Percentiles rank a stretch among this genome's conserved stretches.
Evolutionary conservation across 1,284 basidiomycete species (phyloP).

Genomic region (Erythrobasidium hasegawianum): DNA sequence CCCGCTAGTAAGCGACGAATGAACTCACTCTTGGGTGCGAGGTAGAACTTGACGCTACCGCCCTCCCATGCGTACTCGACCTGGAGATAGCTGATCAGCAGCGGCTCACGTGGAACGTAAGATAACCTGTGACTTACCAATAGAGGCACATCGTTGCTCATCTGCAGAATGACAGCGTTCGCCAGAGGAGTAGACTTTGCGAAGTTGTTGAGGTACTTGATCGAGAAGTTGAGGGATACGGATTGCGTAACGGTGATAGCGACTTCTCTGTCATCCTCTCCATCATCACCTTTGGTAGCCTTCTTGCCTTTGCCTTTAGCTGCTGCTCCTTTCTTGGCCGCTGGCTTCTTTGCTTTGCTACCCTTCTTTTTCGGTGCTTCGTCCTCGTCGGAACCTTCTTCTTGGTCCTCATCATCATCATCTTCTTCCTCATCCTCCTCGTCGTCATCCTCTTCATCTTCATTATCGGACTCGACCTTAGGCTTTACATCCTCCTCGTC

Average conservation of each 20-base stretch:
- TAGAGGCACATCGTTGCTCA: slow-evolving; percentile 86
- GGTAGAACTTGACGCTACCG: slow-evolving; percentile 78
- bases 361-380: slow-evolving; percentile 18
- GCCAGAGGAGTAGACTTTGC: slow-evolving; percentile 81
- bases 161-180: slow-evolving; percentile 70
- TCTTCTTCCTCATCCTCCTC: slow-evolving; percentile 37
- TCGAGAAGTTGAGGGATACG: slow-evolving; percentile 88
- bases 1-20: background rate
- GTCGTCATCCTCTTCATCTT: slow-evolving; percentile 29
- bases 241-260: slow-evolving; percentile 70
- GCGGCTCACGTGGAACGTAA: slow-evolving; percentile 47
- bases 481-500: slow-evolving; percentile 52
- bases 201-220: slow-evolving; percentile 98
- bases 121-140: slow-evolving; percentile 59
- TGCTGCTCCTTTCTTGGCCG: slow-evolving; percentile 36
- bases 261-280: slow-evolving; percentile 47
- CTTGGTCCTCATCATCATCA: slow-evolving; percentile 42
- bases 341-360: slow-evolving; percentile 37
- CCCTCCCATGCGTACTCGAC: slow-evolving; percentile 80
- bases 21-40: slow-evolving; percentile 67
- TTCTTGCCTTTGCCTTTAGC: slow-evolving; percentile 30
- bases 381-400: slow-evolving; percentile 41
- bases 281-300: slow-evolving; percentile 51
- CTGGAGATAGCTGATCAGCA: slow-evolving; percentile 50
- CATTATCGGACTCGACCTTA: slow-evolving; percentile 52